phyloP scores from a whole-genome alignment of 805 yeast genomes.

The Yamadazyma akitaensis region DNA sequence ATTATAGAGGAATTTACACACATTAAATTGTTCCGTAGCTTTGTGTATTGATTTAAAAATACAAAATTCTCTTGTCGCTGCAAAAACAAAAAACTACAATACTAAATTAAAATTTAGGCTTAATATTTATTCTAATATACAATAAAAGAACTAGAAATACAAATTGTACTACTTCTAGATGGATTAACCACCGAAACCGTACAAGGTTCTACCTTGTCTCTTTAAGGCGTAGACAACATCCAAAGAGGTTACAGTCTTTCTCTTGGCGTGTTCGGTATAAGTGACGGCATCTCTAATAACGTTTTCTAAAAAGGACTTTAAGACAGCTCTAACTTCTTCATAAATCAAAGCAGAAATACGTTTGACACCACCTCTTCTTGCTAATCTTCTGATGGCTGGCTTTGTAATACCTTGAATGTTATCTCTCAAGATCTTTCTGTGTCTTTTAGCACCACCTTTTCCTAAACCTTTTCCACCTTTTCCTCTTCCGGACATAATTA shows the following conservation, averaged over 20 bases:
- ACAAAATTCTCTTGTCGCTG: not conserved
- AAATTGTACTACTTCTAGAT: conserved; percentile 1
- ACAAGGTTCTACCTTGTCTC: conserved; percentile 99
- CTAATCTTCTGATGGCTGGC: conserved; percentile 99
- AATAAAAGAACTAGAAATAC: conserved; percentile 19
- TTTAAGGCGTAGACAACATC: conserved; percentile 98
- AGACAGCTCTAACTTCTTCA: conserved; percentile 97
- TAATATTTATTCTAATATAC: conserved; percentile 24
- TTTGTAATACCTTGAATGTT: conserved; percentile 99
- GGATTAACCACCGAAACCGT: conserved; percentile 96
- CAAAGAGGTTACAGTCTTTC: conserved; percentile 98
- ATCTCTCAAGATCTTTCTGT: conserved; percentile 98
- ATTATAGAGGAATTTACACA: no score
- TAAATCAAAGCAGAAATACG: conserved; percentile 98
- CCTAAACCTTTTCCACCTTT: conserved; percentile 99
- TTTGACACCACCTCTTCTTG: conserved; percentile 99
- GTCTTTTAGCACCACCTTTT: conserved; percentile 99
- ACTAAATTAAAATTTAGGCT: not conserved
- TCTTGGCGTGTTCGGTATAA: conserved; percentile 99
- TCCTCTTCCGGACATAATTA: conserved; percentile 95
- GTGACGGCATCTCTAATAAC: conserved; percentile 99
- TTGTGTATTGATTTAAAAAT: no score
- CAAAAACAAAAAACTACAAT: no score
- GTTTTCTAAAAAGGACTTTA: conserved; percentile 90
- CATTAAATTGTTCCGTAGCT: no score